Conservation (phyloP, 352 stramenopile species). For the Phytophthora pisi region DNA sequence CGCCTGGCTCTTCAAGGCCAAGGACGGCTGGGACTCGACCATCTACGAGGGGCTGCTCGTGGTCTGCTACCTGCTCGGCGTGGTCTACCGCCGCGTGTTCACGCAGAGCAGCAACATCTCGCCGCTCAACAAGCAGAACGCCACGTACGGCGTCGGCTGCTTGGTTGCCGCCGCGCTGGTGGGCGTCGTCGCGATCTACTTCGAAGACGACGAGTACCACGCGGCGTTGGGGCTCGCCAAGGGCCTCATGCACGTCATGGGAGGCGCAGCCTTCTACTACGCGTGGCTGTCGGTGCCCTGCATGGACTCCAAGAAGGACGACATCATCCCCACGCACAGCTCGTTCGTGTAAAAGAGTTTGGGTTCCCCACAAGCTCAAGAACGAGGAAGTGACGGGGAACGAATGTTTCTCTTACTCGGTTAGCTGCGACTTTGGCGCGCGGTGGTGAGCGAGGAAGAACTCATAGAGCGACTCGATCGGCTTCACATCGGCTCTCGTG, state of each 20-base stretch:
- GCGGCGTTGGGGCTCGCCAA: constrained; percentile 62
- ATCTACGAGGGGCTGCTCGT: constrained; percentile 75
- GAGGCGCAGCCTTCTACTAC: constrained; percentile 74
- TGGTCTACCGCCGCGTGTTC: constrained; percentile 59
- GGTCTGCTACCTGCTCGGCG: constrained; percentile 54
- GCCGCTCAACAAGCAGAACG: constrained; percentile 61
- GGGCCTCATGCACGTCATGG: constrained; percentile 71
- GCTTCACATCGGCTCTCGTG: constrained; percentile 32
- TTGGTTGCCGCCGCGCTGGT: constrained; percentile 48
- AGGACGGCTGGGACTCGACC: constrained; percentile 81
- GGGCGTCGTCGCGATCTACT: constrained; percentile 57
- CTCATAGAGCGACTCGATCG: constrained; percentile 45
- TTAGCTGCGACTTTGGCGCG: constrained; percentile 2
- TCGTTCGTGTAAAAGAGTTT: constrained; percentile 47
- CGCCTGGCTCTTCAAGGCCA: constrained; percentile 86
- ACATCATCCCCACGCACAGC: constrained; percentile 75
- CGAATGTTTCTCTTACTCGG: not conserved
- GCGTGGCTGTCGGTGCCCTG: constrained; percentile 79
- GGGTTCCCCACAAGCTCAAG: not conserved
- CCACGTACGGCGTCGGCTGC: constrained; percentile 54
- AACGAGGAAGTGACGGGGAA: not conserved
- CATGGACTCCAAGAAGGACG: constrained; percentile 85
- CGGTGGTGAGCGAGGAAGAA: constrained; percentile 35
- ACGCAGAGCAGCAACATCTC: constrained; percentile 53
- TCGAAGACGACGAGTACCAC: constrained; percentile 47